These are phyloP conservation scores for Groenewaldozyma salmanticensis DNA, from an alignment of 805 yeast species.

Conservation along the genomic window DNA sequence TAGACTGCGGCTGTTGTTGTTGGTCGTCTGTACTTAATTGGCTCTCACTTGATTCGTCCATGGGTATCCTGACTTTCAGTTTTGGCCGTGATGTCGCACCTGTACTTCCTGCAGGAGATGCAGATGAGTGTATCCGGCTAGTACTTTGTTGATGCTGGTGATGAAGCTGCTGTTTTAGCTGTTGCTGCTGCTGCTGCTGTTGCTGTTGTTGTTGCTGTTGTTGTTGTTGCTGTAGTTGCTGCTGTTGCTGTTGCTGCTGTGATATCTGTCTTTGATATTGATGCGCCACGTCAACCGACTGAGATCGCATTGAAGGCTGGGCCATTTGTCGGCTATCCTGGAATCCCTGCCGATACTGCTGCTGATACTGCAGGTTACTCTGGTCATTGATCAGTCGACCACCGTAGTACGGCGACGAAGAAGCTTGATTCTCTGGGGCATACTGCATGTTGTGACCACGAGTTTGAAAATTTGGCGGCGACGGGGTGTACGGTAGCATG, in stretches of 20 bases:
- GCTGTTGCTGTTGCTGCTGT: conserved; percentile 3
- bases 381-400: too few relatives aligned
- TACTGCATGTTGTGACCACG: background rate
- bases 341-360: background rate
- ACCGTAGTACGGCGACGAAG: too few relatives aligned
- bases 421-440: background rate
- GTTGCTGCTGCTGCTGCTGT: conserved; percentile 1
- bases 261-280: background rate
- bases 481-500: too few relatives aligned
- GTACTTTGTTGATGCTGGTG: conserved; percentile 3
- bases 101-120: background rate
- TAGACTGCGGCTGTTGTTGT: background rate
- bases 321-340: background rate
- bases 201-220: conserved; percentile 9
- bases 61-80: conserved; percentile 31
- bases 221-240: conserved; percentile 8
- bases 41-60: conserved; percentile 16
- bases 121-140: conserved; percentile 4
- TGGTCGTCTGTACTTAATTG: background rate
- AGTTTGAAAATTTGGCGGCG: too few relatives aligned
- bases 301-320: too few relatives aligned
- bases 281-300: background rate
- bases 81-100: conserved; percentile 25
- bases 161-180: background rate
- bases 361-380: background rate